Base-by-base conservation (phyloP, 768 basidiomycete species). In the Mycena chlorophos region DNA sequence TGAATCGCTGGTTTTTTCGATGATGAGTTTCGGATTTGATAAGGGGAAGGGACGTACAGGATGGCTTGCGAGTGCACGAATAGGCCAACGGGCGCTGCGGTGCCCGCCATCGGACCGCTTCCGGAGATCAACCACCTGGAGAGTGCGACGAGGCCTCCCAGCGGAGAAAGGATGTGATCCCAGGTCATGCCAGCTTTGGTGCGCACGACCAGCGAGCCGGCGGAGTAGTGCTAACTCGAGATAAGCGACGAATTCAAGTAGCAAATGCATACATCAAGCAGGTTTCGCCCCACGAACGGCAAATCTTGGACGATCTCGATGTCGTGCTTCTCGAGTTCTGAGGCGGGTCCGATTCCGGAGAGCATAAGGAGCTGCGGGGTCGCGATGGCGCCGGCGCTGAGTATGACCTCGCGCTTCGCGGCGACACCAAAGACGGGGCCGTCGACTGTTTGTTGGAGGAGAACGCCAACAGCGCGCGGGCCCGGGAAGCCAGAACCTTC, bases 401-500 rank as follows among this genome's bases (percentile, higher is more conserved):
- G 58, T 13, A 85, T 70, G 34, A 85, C 71, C 61, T 85, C 83
- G 56, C 76, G 78, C 54, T 62, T 61, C 0, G 80, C 83, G 8
- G 57, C 71, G 1, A 71, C 75, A 2, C 66, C 67, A 54, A 72
- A 78, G 30, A 51, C 63, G 6, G 40, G 54, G 8, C 58, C 63
- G 40, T 45, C 48, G 17, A 34, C 19, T 46, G 13, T 55, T 19
- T 26, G 25, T 8, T 49, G 30, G 2, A 50, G 38, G 22, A 55
- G 34, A 29, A 62, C 57, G 3, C 60, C 60, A 1, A 29, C 54
- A 1, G 57, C 61, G 12, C 58, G 46, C 20, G 61, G 61, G 1
- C 26, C 31, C n/a, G n/a, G n/a, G n/a, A n/a, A 2, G 19, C 30
- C 37, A 2, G 23, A 29, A 1, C 22, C 51, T 23, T 42, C 22